A percentile compares a stretch with the other conserved stretches of the same genome.
These are phyloP conservation scores for Fusarium bulbicola DNA, from an alignment of 2,329 filamentous ascomycete genomes.

Conservation along the genomic window DNA sequence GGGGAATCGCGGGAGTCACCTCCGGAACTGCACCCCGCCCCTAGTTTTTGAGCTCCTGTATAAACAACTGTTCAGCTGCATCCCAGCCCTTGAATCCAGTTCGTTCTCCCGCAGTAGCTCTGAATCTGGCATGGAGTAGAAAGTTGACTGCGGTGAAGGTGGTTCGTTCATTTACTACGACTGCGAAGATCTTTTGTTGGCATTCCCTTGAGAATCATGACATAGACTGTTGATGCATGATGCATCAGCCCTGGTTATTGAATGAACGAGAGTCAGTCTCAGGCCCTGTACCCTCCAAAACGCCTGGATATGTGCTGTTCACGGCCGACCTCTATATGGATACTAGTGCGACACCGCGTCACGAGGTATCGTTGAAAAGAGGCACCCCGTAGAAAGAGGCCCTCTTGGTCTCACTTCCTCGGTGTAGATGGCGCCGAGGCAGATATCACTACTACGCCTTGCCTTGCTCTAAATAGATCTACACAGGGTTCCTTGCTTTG, in stretches of 20 bases:
- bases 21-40: neutral
- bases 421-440: slow-evolving; percentile 4
- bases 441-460: neutral
- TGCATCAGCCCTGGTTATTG: neutral
- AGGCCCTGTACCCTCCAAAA: neutral
- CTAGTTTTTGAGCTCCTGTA: neutral
- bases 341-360: neutral
- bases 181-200: neutral
- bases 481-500: neutral
- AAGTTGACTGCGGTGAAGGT: neutral
- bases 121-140: neutral
- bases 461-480: neutral
- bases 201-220: slow-evolving; percentile 1
- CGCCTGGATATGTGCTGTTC: neutral
- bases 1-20: slow-evolving; percentile 1
- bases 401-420: neutral
- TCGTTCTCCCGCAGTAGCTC: neutral
- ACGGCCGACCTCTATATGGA: neutral
- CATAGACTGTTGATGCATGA: neutral
- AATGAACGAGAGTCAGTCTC: neutral
- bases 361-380: slow-evolving; percentile 14
- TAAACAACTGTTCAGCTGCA: neutral
- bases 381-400: slow-evolving; percentile 8
- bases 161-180: neutral
- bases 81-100: neutral